Conservation (phyloP, 2,329 filamentous ascomycete species). For the Venturia oleaginea region DNA sequence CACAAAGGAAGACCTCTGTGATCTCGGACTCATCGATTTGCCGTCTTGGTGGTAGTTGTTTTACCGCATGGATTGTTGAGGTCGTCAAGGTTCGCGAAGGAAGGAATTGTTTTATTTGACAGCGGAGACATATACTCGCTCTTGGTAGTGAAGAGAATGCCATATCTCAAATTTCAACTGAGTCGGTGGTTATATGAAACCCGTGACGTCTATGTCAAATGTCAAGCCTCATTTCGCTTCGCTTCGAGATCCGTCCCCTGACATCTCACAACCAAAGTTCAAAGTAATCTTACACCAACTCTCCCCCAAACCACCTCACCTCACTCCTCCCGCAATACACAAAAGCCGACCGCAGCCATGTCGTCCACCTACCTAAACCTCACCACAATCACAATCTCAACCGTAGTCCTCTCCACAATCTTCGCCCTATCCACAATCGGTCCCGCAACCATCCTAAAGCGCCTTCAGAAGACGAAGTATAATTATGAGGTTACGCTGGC, state of each 20-base stretch:
- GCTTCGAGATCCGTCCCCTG: background rate
- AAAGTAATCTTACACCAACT: background rate
- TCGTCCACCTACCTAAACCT: constrained; percentile 1
- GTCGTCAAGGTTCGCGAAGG: background rate
- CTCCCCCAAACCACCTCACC: background rate
- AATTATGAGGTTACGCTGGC: constrained; percentile 97
- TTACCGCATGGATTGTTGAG: constrained; percentile 24
- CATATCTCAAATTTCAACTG: background rate
- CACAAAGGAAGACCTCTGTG: constrained; percentile 78
- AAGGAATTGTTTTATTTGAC: background rate
- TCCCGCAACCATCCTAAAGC: constrained; percentile 43
- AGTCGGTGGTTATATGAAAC: background rate
- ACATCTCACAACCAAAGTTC: background rate
- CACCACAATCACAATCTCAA: constrained; percentile 17
- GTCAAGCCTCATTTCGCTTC: background rate
- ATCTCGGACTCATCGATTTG: constrained; percentile 70
- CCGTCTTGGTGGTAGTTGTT: constrained; percentile 66
- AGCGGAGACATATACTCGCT: background rate
- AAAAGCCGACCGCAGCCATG: constrained; percentile 2
- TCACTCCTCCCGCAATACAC: background rate
- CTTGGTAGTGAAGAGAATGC: background rate
- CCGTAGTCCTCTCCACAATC: constrained; percentile 28
- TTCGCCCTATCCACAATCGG: constrained; percentile 5
- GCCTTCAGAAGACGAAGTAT: constrained; percentile 92
- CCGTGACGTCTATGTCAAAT: background rate